Percentiles rank a stretch among this genome's conserved stretches.
Conservation (phyloP, 1,284 basidiomycete species). For the Microbotryomycetes sp. region DNA sequence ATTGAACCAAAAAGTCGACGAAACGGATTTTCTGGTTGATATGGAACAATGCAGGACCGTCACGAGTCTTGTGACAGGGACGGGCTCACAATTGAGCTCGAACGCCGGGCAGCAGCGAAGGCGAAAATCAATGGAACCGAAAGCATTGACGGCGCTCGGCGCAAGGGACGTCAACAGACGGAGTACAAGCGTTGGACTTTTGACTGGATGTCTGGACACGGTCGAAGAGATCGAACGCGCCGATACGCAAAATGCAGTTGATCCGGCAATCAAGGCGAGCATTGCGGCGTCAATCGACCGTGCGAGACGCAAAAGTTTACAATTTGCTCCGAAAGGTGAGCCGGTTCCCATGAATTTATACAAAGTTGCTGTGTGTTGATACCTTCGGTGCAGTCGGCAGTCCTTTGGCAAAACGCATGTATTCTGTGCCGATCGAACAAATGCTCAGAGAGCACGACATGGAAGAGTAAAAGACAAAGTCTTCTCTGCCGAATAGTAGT, state of each 20-base stretch:
- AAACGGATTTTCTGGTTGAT: slow-evolving; percentile 60
- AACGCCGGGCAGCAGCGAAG: slow-evolving; percentile 2
- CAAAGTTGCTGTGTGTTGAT: not conserved
- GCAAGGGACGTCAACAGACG: not conserved
- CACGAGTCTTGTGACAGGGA: not conserved
- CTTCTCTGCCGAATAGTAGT: no score
- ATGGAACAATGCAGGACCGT: slow-evolving; percentile 42
- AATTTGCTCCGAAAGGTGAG: slow-evolving; percentile 30
- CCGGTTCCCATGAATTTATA: not conserved
- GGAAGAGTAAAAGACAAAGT: not conserved
- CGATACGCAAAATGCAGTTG: no score
- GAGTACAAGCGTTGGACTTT: not conserved
- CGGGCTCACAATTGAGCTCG: not conserved
- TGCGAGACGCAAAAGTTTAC: slow-evolving; percentile 24
- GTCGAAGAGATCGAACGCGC: slow-evolving; percentile 1
- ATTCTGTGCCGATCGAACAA: slow-evolving; percentile 13
- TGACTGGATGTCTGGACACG: not conserved
- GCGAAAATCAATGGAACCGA: slow-evolving; percentile 29
- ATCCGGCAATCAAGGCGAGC: slow-evolving; percentile 16
- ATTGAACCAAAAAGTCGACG: slow-evolving; percentile 56
- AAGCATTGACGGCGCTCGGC: slow-evolving; percentile 17
- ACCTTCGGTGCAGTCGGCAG: slow-evolving; percentile 21
- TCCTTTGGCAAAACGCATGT: slow-evolving; percentile 31
- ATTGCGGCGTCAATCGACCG: slow-evolving; percentile 30
- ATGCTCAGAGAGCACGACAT: slow-evolving; percentile 18